Conservation (phyloP, 495 filamentous ascomycete species). For the Aspergillus carlsbadensis region DNA sequence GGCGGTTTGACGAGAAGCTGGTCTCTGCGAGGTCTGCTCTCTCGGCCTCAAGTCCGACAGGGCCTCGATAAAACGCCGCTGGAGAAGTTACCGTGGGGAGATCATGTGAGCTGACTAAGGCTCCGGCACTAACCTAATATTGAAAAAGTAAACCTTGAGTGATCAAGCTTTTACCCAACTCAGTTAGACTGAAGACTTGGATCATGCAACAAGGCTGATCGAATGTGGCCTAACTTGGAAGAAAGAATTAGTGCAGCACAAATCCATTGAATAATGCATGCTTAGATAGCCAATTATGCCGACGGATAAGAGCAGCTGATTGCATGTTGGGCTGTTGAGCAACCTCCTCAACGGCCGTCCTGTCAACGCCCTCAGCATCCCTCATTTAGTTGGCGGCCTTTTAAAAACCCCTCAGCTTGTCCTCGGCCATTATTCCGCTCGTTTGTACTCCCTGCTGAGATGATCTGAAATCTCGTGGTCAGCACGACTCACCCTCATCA, state of each 20-base stretch:
- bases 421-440: background rate
- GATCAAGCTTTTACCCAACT: background rate
- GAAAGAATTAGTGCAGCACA: background rate
- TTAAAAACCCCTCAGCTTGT: background rate
- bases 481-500: conserved; percentile 3
- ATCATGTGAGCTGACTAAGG: conserved; percentile 12
- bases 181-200: background rate
- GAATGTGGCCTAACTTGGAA: conserved; percentile 9
- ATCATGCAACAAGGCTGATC: conserved; percentile 15
- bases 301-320: conserved; percentile 4
- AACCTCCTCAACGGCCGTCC: conserved; percentile 15
- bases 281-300: conserved; percentile 8
- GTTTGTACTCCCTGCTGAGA: conserved; percentile 7
- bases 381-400: conserved; percentile 4
- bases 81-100: conserved; percentile 13
- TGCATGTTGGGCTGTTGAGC: conserved; percentile 23
- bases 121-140: background rate
- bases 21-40: conserved; percentile 6
- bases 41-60: background rate
- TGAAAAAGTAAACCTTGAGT: too few species aligned
- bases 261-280: conserved; percentile 3
- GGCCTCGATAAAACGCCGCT: background rate
- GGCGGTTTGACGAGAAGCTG: conserved; percentile 12
- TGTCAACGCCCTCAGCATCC: background rate
- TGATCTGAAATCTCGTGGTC: background rate